These are phyloP conservation scores for Globisporangium irregulare DNA, from an alignment of 352 stramenopile genomes.

Conservation along the genomic window DNA sequence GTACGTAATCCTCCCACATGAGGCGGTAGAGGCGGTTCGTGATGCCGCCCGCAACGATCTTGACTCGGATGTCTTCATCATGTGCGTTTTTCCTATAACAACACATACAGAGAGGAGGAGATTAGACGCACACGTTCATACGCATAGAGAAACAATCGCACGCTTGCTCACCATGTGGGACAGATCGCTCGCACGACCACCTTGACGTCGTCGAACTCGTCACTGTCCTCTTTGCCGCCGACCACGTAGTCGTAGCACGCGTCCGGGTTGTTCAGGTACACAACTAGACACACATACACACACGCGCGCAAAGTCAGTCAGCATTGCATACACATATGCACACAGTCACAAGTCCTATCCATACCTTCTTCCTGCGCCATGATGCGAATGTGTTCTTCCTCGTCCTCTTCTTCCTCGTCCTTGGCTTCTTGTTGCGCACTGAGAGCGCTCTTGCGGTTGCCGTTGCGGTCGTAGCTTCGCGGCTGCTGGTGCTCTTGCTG, in stretches of 20 bases:
- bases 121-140: not conserved
- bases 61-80: conserved; percentile 71
- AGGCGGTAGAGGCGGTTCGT: conserved; percentile 92
- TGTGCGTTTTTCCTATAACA: conserved; percentile 39
- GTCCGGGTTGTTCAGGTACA: conserved; percentile 81
- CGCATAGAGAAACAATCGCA: not conserved
- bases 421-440: conserved; percentile 16
- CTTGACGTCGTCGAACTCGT: conserved; percentile 85
- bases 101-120: not conserved
- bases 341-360: not conserved
- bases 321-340: not conserved
- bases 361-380: conserved; percentile 15
- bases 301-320: not conserved
- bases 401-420: conserved; percentile 15
- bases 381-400: conserved; percentile 1
- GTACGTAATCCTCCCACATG: conserved; percentile 55
- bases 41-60: conserved; percentile 89
- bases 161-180: conserved; percentile 39
- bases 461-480: conserved; percentile 10
- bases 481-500: conserved; percentile 10
- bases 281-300: conserved; percentile 29
- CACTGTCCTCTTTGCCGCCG: conserved; percentile 48
- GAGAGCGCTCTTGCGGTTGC: conserved; percentile 3
- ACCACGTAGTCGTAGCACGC: conserved; percentile 71
- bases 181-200: conserved; percentile 69